A percentile compares a stretch with the other conserved stretches of the same genome.
These are phyloP conservation scores for Fistulifera solaris DNA, from an alignment of 108 stramenopile genomes.

Conservation along the genomic window DNA sequence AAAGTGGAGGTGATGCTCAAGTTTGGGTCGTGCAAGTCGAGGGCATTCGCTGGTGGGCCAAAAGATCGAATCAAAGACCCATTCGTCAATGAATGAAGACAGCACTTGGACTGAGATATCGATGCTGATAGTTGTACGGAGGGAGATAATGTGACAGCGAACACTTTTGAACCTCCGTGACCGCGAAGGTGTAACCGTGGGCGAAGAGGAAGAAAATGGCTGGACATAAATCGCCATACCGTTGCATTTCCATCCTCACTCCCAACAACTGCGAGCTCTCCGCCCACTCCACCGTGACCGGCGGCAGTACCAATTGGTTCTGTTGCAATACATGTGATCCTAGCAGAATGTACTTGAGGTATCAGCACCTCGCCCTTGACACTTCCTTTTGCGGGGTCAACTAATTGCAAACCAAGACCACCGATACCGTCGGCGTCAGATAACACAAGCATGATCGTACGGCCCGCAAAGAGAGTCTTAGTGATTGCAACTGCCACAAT, in stretches of 20 bases:
- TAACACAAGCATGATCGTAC: constrained; percentile 66
- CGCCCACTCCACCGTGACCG: constrained; percentile 78
- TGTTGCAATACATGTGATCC: constrained; percentile 68
- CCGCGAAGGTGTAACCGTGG: constrained; percentile 63
- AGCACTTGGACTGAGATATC: constrained; percentile 51
- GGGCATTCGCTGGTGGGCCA: constrained; percentile 40
- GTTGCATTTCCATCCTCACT: constrained; percentile 72
- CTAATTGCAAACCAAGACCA: constrained; percentile 72
- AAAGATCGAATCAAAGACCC: constrained; percentile 68
- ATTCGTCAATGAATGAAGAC: constrained; percentile 75
- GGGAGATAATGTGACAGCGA: constrained; percentile 57
- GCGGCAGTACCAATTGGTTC: constrained; percentile 80
- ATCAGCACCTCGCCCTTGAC: constrained; percentile 69
- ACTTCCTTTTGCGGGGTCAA: constrained; percentile 72
- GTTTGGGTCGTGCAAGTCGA: constrained; percentile 25
- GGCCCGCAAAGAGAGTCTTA: constrained; percentile 79
- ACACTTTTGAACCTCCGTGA: constrained; percentile 52
- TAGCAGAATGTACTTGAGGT: constrained; percentile 52
- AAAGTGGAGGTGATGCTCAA: constrained; percentile 34
- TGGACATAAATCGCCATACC: constrained; percentile 84
- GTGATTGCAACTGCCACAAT: constrained; percentile 54
- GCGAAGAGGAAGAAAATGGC: constrained; percentile 72
- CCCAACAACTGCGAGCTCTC: constrained; percentile 80
- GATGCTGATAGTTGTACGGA: constrained; percentile 70
- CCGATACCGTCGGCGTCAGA: constrained; percentile 81